phyloP scores from a whole-genome alignment of 345 rosid species.

The Viola odorata region DNA sequence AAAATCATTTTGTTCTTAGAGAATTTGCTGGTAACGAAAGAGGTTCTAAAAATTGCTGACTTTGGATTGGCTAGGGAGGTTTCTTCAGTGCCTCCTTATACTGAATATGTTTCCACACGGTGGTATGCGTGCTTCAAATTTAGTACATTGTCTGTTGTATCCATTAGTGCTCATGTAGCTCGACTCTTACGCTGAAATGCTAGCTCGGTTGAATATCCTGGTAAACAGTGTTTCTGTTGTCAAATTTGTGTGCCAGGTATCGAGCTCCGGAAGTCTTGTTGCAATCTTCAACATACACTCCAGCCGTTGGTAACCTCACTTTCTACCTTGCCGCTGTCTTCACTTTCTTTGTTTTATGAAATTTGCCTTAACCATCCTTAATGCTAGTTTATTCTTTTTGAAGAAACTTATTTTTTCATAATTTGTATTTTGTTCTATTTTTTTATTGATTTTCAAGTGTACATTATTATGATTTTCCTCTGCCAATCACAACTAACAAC shows the following conservation, averaged over 20 bases:
- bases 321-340: not conserved
- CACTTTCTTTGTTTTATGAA: not conserved
- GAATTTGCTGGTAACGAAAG: conserved; percentile 80
- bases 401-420: conserved; percentile 1
- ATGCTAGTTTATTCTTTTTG: not conserved
- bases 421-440: not conserved
- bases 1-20: conserved; percentile 31
- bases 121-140: conserved; percentile 44
- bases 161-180: no score
- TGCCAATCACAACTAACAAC: conserved; percentile 16
- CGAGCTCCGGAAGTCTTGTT: conserved; percentile 95
- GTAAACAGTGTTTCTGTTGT: no score
- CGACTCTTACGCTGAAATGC: no score
- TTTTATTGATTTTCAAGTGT: conserved; percentile 2
- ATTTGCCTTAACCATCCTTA: no score
- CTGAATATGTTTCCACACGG: conserved; percentile 95
- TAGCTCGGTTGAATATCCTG: no score
- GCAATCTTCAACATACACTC: conserved; percentile 76
- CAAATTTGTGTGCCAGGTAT: conserved; percentile 45
- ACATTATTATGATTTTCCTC: conserved; percentile 3
- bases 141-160: no score
- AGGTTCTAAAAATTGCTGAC: conserved; percentile 84
- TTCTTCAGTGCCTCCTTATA: conserved; percentile 82
- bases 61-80: conserved; percentile 97
- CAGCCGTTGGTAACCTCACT: conserved; percentile 64